phyloP scores from a whole-genome alignment of 129 eudicot genomes.

The Centrapalus pauciflorus region DNA sequence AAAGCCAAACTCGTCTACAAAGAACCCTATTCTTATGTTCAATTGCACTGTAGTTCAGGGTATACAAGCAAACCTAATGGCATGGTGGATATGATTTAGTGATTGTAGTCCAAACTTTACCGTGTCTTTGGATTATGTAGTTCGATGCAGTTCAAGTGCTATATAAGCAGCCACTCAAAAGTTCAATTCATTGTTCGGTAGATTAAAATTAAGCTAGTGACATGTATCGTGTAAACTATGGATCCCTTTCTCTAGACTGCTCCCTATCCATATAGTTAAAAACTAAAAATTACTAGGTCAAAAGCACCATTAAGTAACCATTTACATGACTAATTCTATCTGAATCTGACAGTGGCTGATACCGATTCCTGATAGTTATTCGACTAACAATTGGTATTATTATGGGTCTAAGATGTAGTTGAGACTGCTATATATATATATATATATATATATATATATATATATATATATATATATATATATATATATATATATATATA shows the following conservation, averaged over 20 bases:
- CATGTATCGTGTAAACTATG: background rate
- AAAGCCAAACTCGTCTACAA: background rate
- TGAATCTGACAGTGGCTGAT: too few relatives aligned
- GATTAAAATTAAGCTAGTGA: background rate
- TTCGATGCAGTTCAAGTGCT: background rate
- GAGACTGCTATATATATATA: too few relatives aligned
- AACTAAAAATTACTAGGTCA: background rate
- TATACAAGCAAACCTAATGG: background rate
- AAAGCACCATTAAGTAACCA: slow-evolving; percentile 1
- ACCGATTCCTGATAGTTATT: too few relatives aligned
- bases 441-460: too few relatives aligned
- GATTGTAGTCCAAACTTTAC: background rate
- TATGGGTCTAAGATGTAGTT: background rate
- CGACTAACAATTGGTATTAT: background rate
- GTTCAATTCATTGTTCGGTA: background rate
- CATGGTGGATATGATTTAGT: background rate
- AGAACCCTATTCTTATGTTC: background rate
- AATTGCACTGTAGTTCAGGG: too few relatives aligned
- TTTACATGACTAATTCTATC: too few relatives aligned
- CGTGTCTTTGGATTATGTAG: background rate
- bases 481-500: too few relatives aligned
- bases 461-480: too few relatives aligned
- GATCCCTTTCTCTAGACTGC: background rate
- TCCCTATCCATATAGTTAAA: background rate
- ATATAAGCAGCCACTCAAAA: background rate